Conservation (phyloP, 306 rosid species). For the Cucurbita maxima region DNA sequence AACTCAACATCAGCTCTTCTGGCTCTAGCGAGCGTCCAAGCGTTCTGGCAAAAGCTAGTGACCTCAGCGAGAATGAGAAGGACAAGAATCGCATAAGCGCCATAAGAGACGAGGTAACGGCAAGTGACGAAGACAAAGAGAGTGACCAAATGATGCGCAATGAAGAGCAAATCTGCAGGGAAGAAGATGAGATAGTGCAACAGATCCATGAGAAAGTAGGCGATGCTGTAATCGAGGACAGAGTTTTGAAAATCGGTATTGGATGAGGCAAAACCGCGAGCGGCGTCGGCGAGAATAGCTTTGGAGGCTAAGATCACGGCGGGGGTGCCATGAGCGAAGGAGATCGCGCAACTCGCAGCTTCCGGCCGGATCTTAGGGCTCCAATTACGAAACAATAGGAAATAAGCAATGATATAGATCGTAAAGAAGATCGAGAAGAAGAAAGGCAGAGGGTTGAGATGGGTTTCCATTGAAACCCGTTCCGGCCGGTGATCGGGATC, state of each 20-base stretch:
- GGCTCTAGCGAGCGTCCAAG: conserved; percentile 63
- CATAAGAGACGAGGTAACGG: conserved; percentile 54
- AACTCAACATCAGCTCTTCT: conserved; percentile 24
- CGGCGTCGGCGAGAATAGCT: conserved; percentile 30
- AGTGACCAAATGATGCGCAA: conserved; percentile 74
- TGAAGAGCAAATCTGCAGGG: conserved; percentile 67
- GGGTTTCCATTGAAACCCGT: conserved; percentile 12
- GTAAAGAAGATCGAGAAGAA: conserved; percentile 39
- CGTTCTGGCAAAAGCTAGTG: conserved; percentile 72
- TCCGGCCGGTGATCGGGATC: neutral
- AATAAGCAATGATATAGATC: conserved; percentile 40
- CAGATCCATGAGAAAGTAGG: conserved; percentile 71
- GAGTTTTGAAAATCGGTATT: conserved; percentile 38
- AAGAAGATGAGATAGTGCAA: conserved; percentile 52
- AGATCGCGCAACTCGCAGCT: conserved; percentile 62
- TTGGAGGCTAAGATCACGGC: conserved; percentile 36
- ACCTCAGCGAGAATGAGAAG: conserved; percentile 65
- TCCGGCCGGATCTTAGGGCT: conserved; percentile 76
- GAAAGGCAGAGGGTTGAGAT: conserved; percentile 13
- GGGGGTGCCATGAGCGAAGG: conserved; percentile 76
- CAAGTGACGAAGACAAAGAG: conserved; percentile 82
- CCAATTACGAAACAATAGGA: conserved; percentile 46
- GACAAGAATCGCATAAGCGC: conserved; percentile 46
- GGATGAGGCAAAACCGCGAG: conserved; percentile 36
- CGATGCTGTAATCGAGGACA: conserved; percentile 75